Evolutionary conservation across 192 early-diverging fungal species (phyloP), one percentile per base, ranked within the genome.

Genomic region (Coemansia asiatica): DNA sequence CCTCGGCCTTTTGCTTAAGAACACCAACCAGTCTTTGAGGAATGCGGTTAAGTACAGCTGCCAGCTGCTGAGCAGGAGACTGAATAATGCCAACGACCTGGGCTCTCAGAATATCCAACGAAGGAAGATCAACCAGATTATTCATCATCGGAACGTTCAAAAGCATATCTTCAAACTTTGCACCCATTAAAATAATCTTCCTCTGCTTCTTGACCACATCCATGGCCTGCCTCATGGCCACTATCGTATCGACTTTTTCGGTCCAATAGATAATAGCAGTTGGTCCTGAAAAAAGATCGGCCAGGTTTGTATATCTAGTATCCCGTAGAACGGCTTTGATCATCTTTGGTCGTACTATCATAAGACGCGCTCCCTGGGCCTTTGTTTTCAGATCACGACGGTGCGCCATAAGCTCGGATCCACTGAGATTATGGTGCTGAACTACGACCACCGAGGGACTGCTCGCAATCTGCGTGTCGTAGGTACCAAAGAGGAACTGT

Each of bases 381-480:
- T 23, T 18, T 23, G 68, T 49, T 35, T 76, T 78, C 15, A 75
- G 63, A 5, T 67, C 55, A 9, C 63, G 67, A 0, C 77, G 61
- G 47, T 68, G 56, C 19, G 67, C 67, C n/a, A 68, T 61, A 31
- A 67, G 68, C 54, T 84, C 82, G 3, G 56, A 13, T 4, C 71
- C 82, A 6, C 58, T 68, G 28, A 84, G 65, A 49, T 84, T 84
- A 54, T 84, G 60, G 61, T 80, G 74, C 60, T 84, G 82, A 8
- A 80, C 16, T 4, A 84, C 48, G 2, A 83, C 25, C 26, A 76
- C 49, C 0, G 66, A 63, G 0, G 74, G 74, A 26, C 69, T 69
- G 2, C 26, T 21, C 8, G 47, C 58, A 15, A 84, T 68, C 23
- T 76, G 67, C 44, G 40, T 25, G 35, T 84, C 82, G 35, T 84